These are phyloP conservation scores for Elaeis oleifera DNA, from an alignment of 202 grass and related monocot species.

Conservation along the genomic window DNA sequence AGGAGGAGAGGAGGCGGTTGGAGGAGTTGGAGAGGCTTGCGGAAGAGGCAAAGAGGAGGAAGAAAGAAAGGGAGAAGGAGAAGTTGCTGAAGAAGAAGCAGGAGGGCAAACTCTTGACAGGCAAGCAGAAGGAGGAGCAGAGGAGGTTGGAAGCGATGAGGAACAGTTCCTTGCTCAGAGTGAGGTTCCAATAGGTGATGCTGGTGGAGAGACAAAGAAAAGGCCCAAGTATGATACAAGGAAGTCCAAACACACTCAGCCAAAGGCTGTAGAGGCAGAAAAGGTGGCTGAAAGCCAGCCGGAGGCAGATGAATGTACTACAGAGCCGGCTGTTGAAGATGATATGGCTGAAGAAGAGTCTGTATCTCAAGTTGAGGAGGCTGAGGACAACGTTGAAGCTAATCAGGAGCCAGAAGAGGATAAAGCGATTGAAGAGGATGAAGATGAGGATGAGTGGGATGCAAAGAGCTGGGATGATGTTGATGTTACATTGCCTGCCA, in stretches of 20 bases:
- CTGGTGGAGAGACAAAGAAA: slow-evolving; percentile 56
- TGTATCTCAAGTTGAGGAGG: slow-evolving; percentile 49
- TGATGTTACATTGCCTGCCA: slow-evolving; percentile 66
- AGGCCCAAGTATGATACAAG: slow-evolving; percentile 74
- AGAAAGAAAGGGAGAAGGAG: slow-evolving; percentile 81
- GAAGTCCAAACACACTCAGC: slow-evolving; percentile 54
- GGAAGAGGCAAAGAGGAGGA: slow-evolving; percentile 82
- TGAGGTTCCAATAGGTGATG: slow-evolving; percentile 45
- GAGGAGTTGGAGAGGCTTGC: slow-evolving; percentile 71
- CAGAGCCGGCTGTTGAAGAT: slow-evolving; percentile 46
- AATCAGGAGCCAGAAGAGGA: slow-evolving; percentile 44
- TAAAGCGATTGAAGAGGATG: slow-evolving; percentile 53
- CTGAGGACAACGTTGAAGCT: slow-evolving; percentile 52
- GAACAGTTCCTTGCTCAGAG: slow-evolving; percentile 77
- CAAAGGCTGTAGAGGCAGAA: slow-evolving; percentile 39
- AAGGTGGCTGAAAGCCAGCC: slow-evolving; percentile 44
- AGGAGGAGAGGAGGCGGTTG: slow-evolving; percentile 51
- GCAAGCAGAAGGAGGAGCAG: slow-evolving; percentile 82
- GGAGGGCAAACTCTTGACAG: slow-evolving; percentile 81
- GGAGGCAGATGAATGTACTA: slow-evolving; percentile 39
- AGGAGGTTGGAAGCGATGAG: slow-evolving; percentile 89
- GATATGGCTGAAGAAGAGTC: slow-evolving; percentile 62
- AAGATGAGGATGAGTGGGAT: slow-evolving; percentile 91
- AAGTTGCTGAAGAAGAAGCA: slow-evolving; percentile 78
- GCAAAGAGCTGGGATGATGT: slow-evolving; percentile 98